These are phyloP conservation scores for Madurella fahalii DNA, from an alignment of 2,329 filamentous ascomycete genomes.

Conservation along the genomic window DNA sequence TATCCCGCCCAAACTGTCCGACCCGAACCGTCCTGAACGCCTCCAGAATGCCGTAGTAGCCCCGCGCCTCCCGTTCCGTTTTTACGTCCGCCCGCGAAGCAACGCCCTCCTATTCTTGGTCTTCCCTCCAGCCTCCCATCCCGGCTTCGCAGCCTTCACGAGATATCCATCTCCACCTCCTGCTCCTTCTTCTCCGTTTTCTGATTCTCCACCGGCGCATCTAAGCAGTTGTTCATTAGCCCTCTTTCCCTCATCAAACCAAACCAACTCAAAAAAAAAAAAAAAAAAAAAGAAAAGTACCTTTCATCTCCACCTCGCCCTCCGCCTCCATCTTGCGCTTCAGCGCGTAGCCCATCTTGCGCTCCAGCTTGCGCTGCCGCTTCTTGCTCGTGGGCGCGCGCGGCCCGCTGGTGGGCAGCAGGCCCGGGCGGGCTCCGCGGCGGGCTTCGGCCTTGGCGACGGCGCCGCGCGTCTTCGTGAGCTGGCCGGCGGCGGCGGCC, in stretches of 20 bases:
- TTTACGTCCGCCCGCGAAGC: no score
- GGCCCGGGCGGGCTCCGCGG: slow-evolving; percentile 49
- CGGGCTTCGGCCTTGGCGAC: slow-evolving; percentile 36
- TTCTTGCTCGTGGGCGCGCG: slow-evolving; percentile 49
- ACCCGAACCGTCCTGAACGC: no score
- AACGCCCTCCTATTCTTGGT: no score
- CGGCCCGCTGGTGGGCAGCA: slow-evolving; percentile 54
- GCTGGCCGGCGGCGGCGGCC: slow-evolving; percentile 32
- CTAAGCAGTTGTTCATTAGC: not conserved
- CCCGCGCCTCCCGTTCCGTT: no score
- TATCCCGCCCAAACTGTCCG: no score
- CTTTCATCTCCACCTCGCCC: slow-evolving; percentile 48
- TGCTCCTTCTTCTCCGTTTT: slow-evolving; percentile 1
- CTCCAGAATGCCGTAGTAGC: no score
- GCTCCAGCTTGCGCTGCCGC: slow-evolving; percentile 53
- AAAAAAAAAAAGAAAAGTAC: slow-evolving; percentile 26
- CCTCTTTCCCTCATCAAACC: not conserved
- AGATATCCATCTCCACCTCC: slow-evolving; percentile 18
- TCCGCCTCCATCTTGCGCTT: slow-evolving; percentile 49
- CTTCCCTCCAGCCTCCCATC: no score
- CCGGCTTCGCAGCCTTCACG: not conserved
- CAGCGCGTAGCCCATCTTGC: slow-evolving; percentile 49
- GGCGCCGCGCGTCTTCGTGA: slow-evolving; percentile 12
- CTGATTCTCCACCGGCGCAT: slow-evolving; percentile 3
- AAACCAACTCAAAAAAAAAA: not conserved